Evolutionary conservation across 371 early-diverging fungal species (phyloP), one percentile per base, ranked within the genome.

Genomic region (Apophysomyces trapeziformis): DNA sequence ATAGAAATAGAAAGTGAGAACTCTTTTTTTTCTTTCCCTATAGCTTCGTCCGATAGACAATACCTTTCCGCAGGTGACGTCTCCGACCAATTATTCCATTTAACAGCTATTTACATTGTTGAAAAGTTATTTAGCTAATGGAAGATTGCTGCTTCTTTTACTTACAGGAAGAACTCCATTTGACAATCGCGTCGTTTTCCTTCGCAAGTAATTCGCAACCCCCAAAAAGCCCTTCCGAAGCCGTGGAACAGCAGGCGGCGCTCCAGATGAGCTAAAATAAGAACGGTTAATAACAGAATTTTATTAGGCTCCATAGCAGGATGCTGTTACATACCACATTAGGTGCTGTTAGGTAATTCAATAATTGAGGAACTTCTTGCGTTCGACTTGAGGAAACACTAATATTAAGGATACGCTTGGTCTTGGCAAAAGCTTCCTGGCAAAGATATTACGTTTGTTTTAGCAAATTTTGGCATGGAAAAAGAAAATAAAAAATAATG

Each of bases 341-440:
- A 9, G 92, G 92, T 1, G 91, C 89, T 7, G 92, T 91, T 39
- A 90, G 69, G 69, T 91, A 86, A 66, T 92, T 92, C 18, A 92
- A 68, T 11, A 90, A 70, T 61, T 88, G 88, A 37, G 92, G 92
- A 4, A 89, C 88, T 68, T 91, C 90, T 37, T 85, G 85, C 43
- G 83, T 89, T 14, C 89, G 77, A 14, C 87, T 84, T 0, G 90
- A 87, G 2, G 87, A 85, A 1, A 92, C 91, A 8, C 88, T 86
- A 41, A 92, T 90, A 63, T 92, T 92, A 32, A 92, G 68, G 5
- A 90, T 83, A 6, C 92, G 79, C 45, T 88, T 85, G 2, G 90
- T 87, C 57, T 72, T 66, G 11, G 72, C 73, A 71, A 84, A 91
- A 14, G 92, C 90, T 75, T 92, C 91, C 84, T 88, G 61, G 57